Evolutionary conservation across 352 stramenopile species (phyloP), one percentile per base, ranked within the genome.

Genomic region (Ochromonadaceae sp.): DNA sequence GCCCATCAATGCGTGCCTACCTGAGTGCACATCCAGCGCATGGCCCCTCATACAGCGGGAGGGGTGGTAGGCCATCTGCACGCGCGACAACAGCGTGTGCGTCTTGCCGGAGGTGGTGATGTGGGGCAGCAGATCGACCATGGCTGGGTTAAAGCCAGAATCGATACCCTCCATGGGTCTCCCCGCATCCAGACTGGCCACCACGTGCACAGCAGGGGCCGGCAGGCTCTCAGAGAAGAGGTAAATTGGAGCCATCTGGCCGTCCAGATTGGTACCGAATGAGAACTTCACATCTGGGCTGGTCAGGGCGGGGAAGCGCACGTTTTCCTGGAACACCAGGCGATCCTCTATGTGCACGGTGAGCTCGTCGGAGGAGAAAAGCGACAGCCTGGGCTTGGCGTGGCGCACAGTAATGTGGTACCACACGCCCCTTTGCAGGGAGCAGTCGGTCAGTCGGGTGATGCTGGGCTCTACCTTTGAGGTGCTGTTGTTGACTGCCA

Each of bases 231-330:
- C 59, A 3, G 7, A 3, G 2, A 66, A 65, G 1, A 66, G 10
- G 52, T 65, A 66, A 44, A 66, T 38, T n/a, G 59, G 59, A 30
- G 39, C 22, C 14, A 66, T 66, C 52, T 66, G 59, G 12, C 59
- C 59, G 52, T 66, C 25, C 46, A 66, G 57, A 34, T 66, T 49
- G 3, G 5, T 49, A 35, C 59, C 59, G 40, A 66, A 4, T n/a
- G 10, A 2, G 32, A 43, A 62, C 26, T 63, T 36, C 34, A 2
- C 20, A 66, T 65, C 42, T 30, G 17, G 17, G 38, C 26, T 48
- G 28, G 28, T 42, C 36, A 47, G 39, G 25, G 48, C 5, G 5
- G 59, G 59, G 28, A 66, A 63, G 39, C 31, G 46, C 32, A 66
- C 10, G 52, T 17, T 44, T 17, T 63, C 59, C n/a, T 59, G 32